Percentiles rank a stretch among this genome's conserved stretches.
phyloP scores from a whole-genome alignment of 208 protist genomes.

The Acanthamoeba triangularis region DNA sequence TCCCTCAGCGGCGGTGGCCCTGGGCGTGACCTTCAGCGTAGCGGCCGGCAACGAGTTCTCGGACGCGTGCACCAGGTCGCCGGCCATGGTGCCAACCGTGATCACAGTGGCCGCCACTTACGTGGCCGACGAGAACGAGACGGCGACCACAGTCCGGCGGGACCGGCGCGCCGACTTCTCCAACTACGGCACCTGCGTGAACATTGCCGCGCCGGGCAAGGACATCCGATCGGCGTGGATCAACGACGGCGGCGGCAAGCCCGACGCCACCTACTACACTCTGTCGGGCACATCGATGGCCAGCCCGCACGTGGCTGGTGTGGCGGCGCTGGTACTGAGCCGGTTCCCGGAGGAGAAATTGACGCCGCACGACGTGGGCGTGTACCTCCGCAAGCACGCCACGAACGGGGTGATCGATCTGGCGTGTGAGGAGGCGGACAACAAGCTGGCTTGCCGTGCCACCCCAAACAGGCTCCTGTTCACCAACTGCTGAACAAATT shows the following conservation, averaged over 20 bases:
- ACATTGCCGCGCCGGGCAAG: constrained; percentile 71
- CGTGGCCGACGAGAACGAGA: neutral
- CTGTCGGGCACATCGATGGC: constrained; percentile 16
- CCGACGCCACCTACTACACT: neutral
- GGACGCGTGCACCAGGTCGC: constrained; percentile 53
- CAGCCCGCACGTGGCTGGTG: constrained; percentile 20
- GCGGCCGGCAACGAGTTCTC: constrained; percentile 76
- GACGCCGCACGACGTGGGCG: constrained; percentile 29
- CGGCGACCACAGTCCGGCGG: neutral
- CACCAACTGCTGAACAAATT: neutral
- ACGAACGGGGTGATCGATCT: constrained; percentile 28
- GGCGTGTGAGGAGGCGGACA: neutral
- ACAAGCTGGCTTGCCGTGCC: neutral
- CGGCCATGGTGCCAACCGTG: constrained; percentile 16
- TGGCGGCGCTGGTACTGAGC: constrained; percentile 57
- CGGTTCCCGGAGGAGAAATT: neutral
- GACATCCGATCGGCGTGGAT: constrained; percentile 62
- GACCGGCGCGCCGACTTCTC: constrained; percentile 70
- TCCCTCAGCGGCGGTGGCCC: constrained; percentile 16
- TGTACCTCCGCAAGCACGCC: neutral
- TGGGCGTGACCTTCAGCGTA: constrained; percentile 71
- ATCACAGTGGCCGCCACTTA: constrained; percentile 75
- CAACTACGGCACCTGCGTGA: constrained; percentile 75
- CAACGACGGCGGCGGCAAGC: neutral
- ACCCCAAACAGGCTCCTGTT: constrained; percentile 74